Evolutionary conservation across 2,329 filamentous ascomycete species (phyloP), one percentile per base, ranked within the genome.

Genomic region (Pseudocercospora crystallina): DNA sequence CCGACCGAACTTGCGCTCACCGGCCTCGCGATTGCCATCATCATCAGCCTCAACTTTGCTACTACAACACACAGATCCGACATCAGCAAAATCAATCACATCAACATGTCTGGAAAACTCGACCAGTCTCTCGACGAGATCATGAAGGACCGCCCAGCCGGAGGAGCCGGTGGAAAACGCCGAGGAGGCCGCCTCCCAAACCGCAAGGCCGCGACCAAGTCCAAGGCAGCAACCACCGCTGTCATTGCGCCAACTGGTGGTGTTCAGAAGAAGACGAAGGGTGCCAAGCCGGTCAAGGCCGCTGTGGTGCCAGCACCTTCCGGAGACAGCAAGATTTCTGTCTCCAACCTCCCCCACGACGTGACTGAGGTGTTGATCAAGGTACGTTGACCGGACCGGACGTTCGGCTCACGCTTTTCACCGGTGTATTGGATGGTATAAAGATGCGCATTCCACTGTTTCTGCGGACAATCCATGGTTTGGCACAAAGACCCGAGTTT

Each of bases 301-400:
- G 87, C 85, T 69, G 81, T 82, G 53, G 73, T 81, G 51, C 78
- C 60, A 12, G 30, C 31, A 35, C 72, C 75, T 55, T 77, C 78
- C 65, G 84, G 83, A 67, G 90, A 95, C 63, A 95, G 90, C 81
- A 97, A 96, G 79, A 92, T 97, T 76, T 89, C 96, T 74, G 92
- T 99, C 76, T 96, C 90, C 86, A 95, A 95, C 79, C 82, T 99
- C 90, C 94, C 94, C 73, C 85, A 86, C 79, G 94, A 99, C 84
- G 90, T 99, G 75, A 89, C 85, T 77, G 92, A 97, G 82, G 79
- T 78, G 78, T 89, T 95, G 85, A 95, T 99, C 80, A 97, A 99
- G 94, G 94, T 99, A 99, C 95, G 94, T 99, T 90, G 87, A 90
- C 85, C 80, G 83, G 87, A 86, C 51, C 56, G 64, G 71, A 68